Percentiles rank a stretch among this genome's conserved stretches.
These are phyloP conservation scores for Polyplosphaeria fusca DNA, from an alignment of 495 filamentous ascomycete genomes.

Conservation along the genomic window DNA sequence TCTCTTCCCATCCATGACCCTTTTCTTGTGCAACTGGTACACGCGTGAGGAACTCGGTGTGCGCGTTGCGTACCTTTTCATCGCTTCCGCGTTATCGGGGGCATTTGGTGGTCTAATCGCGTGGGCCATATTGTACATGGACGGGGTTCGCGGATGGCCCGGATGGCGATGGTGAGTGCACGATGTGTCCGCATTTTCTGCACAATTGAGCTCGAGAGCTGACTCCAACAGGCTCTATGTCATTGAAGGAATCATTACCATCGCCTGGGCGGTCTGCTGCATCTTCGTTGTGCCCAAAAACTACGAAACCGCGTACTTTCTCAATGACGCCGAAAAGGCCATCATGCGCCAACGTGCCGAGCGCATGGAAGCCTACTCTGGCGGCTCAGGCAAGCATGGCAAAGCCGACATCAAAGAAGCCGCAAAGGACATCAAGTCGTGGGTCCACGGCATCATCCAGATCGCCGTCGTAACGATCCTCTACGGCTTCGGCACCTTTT, in stretches of 20 bases:
- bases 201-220: not conserved
- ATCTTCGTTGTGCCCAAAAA: conserved; percentile 40
- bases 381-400: conserved; percentile 24
- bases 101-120: conserved; percentile 31
- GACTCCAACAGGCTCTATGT: conserved; percentile 40
- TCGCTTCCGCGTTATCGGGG: conserved; percentile 25
- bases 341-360: conserved; percentile 32
- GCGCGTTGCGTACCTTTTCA: conserved; percentile 28
- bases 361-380: conserved; percentile 24
- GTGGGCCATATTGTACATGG: conserved; percentile 29
- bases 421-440: conserved; percentile 27
- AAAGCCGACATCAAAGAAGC: conserved; percentile 30
- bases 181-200: not conserved
- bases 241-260: conserved; percentile 43
- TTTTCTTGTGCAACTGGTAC: conserved; percentile 32
- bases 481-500: conserved; percentile 32
- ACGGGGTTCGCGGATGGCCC: conserved; percentile 15
- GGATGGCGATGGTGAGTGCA: conserved; percentile 37
- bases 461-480: conserved; percentile 31
- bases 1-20: conserved; percentile 28
- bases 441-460: conserved; percentile 28
- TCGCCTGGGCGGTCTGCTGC: conserved; percentile 36
- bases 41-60: conserved; percentile 29
- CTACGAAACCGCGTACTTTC: conserved; percentile 42
- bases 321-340: conserved; percentile 21